phyloP scores from a whole-genome alignment of 495 filamentous ascomycete species.

The Penicillium manginii region DNA sequence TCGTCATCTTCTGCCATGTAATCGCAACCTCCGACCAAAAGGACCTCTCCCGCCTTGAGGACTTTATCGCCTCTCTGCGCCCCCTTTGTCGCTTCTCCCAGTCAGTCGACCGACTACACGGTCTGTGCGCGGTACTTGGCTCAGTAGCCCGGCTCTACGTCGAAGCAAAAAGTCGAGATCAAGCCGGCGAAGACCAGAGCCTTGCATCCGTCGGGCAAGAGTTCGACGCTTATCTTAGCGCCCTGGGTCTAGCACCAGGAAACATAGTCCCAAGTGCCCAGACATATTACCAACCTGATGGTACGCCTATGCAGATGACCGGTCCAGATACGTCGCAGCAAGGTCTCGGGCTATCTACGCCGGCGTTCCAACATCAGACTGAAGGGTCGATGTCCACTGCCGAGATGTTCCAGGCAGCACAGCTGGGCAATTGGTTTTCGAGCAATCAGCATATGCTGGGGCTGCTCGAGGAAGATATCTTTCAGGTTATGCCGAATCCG shows the following conservation, averaged over 20 bases:
- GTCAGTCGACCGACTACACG: constrained; percentile 60
- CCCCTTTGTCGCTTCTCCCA: constrained; percentile 55
- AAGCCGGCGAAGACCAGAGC: constrained; percentile 42
- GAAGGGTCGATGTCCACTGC: constrained; percentile 17
- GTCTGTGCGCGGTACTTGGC: constrained; percentile 62
- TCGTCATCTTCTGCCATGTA: constrained; percentile 71
- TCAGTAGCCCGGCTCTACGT: constrained; percentile 66
- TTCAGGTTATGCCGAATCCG: constrained; percentile 49
- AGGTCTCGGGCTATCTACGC: constrained; percentile 13
- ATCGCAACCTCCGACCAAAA: constrained; percentile 50
- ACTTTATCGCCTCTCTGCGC: constrained; percentile 61
- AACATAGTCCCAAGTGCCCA: constrained; percentile 11
- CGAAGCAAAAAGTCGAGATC: constrained; percentile 57
- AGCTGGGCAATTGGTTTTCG: constrained; percentile 70
- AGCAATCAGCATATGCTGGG: constrained; percentile 68
- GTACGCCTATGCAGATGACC: constrained; percentile 9
- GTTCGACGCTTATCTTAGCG: constrained; percentile 67
- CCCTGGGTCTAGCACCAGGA: constrained; percentile 62
- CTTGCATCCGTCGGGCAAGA: constrained; percentile 58
- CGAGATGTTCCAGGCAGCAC: constrained; percentile 42
- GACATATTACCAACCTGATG: constrained; percentile 17
- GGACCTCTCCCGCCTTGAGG: constrained; percentile 56
- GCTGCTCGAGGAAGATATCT: constrained; percentile 62
- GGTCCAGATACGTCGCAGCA: constrained; percentile 19
- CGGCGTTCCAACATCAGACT: constrained; percentile 13